These are phyloP conservation scores for Triticum timopheevii DNA, from an alignment of 176 grass and related monocot genomes.

Conservation along the genomic window DNA sequence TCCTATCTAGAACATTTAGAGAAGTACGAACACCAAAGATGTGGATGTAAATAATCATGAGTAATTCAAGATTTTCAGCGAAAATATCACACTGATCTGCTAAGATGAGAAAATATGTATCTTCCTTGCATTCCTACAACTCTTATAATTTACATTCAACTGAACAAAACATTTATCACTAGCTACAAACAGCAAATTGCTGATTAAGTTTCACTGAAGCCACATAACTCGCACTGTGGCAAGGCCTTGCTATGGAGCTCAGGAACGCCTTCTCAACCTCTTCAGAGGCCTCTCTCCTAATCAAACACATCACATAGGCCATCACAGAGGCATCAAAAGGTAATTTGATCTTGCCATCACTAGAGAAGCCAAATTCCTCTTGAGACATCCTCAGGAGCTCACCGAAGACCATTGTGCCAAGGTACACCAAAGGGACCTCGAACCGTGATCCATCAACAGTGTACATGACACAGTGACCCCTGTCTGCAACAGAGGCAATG, in stretches of 20 bases:
- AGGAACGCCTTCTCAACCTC: slow-evolving; percentile 41
- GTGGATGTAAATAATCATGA: background rate
- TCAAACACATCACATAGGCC: slow-evolving; percentile 44
- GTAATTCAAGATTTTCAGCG: background rate
- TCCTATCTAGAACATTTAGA: slow-evolving; percentile 5
- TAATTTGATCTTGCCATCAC: slow-evolving; percentile 38
- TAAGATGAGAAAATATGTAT: slow-evolving; percentile 1
- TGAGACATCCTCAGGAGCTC: slow-evolving; percentile 48
- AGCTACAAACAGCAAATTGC: slow-evolving; percentile 24
- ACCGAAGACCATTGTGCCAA: slow-evolving; percentile 17
- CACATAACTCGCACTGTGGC: background rate
- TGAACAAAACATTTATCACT: background rate
- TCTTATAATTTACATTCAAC: background rate
- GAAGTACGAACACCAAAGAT: background rate
- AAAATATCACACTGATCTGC: background rate
- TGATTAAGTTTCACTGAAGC: background rate
- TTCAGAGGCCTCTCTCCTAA: slow-evolving; percentile 39
- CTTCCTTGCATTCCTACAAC: background rate
- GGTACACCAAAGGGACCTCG: slow-evolving; percentile 43
- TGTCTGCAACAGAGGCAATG: slow-evolving; percentile 18
- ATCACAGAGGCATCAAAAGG: slow-evolving; percentile 39
- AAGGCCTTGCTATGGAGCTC: slow-evolving; percentile 21
- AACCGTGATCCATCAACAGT: slow-evolving; percentile 42
- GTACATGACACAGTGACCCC: slow-evolving; percentile 61
- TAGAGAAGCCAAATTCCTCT: slow-evolving; percentile 53